Evolutionary conservation across 805 yeast species (phyloP).

Genomic region (Yarrowia deformans): DNA sequence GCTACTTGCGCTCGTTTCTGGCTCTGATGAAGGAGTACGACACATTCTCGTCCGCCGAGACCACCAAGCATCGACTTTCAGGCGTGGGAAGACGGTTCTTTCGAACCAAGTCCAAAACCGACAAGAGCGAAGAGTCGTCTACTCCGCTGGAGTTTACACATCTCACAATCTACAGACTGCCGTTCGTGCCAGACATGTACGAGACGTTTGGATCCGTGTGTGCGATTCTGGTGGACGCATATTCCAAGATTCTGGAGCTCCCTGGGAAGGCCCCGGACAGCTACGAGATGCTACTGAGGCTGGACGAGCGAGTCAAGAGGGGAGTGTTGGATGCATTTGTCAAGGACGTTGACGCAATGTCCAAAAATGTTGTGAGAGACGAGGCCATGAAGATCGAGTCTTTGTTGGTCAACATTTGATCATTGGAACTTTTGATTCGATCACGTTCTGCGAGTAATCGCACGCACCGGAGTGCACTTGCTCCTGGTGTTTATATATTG

Average conservation of each 20-base stretch:
- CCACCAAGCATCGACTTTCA: slow-evolving; percentile 42
- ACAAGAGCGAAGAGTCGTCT: slow-evolving; percentile 32
- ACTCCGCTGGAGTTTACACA: slow-evolving; percentile 42
- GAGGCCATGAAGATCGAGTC: slow-evolving; percentile 43
- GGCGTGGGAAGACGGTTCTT: slow-evolving; percentile 45
- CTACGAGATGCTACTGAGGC: slow-evolving; percentile 43
- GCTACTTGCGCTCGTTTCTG: slow-evolving; percentile 42
- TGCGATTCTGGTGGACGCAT: slow-evolving; percentile 44
- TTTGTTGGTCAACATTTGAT: slow-evolving; percentile 41
- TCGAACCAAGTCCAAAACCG: slow-evolving; percentile 42
- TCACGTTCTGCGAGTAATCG: too few species aligned
- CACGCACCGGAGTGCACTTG: neutral
- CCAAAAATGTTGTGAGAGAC: slow-evolving; percentile 42
- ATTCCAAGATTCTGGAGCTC: slow-evolving; percentile 42
- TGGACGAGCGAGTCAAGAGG: slow-evolving; percentile 44
- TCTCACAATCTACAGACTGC: slow-evolving; percentile 44
- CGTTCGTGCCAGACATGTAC: slow-evolving; percentile 46
- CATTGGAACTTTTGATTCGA: too few species aligned
- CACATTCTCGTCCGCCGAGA: slow-evolving; percentile 39
- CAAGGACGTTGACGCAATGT: slow-evolving; percentile 44
- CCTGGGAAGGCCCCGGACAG: slow-evolving; percentile 41
- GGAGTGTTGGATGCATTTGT: slow-evolving; percentile 44
- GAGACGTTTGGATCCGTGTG: slow-evolving; percentile 46
- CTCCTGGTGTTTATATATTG: slow-evolving; percentile 12
- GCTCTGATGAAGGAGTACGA: slow-evolving; percentile 44